These are phyloP conservation scores for Penicillium corylophilum DNA, from an alignment of 2,329 filamentous ascomycete species.

Conservation along the genomic window DNA sequence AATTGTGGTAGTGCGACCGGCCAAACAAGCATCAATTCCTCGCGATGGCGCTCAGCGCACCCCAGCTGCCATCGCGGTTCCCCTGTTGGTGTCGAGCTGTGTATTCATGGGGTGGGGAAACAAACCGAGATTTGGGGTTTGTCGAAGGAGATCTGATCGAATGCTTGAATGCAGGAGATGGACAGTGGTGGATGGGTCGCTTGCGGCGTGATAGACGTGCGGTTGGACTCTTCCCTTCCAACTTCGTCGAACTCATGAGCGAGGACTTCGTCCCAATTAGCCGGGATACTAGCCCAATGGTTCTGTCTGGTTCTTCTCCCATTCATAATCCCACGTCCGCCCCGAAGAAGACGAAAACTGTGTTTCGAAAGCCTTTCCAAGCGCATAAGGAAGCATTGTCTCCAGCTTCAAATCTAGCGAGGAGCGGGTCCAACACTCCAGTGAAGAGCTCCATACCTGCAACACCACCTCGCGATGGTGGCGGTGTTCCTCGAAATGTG, in stretches of 20 bases:
- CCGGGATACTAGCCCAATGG: constrained; percentile 53
- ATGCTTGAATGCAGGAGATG: constrained; percentile 95
- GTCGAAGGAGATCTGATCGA: constrained; percentile 97
- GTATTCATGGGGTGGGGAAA: constrained; percentile 94
- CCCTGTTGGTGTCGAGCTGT: constrained; percentile 90
- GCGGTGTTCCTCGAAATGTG: constrained; percentile 28
- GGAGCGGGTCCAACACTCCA: constrained; percentile 35
- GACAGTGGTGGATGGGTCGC: constrained; percentile 97
- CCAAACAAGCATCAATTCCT: constrained; percentile 1
- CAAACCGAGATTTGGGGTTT: constrained; percentile 91
- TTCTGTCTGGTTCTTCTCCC: constrained; percentile 50
- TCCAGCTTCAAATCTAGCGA: constrained; percentile 37
- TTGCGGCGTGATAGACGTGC: constrained; percentile 85
- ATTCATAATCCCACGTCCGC: constrained; percentile 47
- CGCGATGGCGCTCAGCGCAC: constrained; percentile 48
- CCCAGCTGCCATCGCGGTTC: constrained; percentile 69
- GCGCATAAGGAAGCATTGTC: constrained; percentile 56
- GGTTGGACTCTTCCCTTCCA: constrained; percentile 91
- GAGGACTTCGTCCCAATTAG: constrained; percentile 74
- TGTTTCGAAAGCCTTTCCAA: constrained; percentile 64
- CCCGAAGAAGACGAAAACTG: constrained; percentile 59
- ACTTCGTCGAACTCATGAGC: constrained; percentile 90
- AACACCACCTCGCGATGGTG: constrained; percentile 36
- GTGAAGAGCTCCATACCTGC: constrained; percentile 37
- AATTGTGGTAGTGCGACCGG: constrained; percentile 2